phyloP scores from a whole-genome alignment of 495 filamentous ascomycete genomes.

The Neurospora sublineolata region DNA sequence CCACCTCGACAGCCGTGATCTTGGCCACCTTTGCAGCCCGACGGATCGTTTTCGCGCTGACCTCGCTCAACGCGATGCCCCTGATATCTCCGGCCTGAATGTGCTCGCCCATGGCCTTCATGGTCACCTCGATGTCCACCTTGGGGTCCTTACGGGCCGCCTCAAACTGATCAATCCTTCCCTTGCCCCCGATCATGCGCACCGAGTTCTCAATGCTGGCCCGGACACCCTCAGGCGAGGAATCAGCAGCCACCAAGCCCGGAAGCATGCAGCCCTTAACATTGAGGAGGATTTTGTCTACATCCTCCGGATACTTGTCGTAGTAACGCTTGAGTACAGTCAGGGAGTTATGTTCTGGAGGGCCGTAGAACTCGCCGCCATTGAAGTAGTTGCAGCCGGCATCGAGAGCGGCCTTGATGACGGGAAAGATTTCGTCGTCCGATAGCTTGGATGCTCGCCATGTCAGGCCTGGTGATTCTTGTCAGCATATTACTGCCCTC shows the following conservation, averaged over 20 bases:
- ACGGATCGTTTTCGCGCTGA: slow-evolving; percentile 61
- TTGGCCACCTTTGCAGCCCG: slow-evolving; percentile 57
- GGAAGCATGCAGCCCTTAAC: slow-evolving; percentile 49
- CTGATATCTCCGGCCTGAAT: slow-evolving; percentile 66
- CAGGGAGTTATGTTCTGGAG: slow-evolving; percentile 55
- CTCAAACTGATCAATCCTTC: slow-evolving; percentile 75
- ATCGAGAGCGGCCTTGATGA: slow-evolving; percentile 55
- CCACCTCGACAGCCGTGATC: slow-evolving; percentile 69
- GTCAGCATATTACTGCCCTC: not conserved
- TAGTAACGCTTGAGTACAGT: slow-evolving; percentile 56
- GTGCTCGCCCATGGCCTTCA: slow-evolving; percentile 43
- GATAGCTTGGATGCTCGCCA: slow-evolving; percentile 46
- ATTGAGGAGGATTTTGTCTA: slow-evolving; percentile 49
- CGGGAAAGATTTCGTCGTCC: slow-evolving; percentile 51
- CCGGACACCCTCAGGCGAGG: slow-evolving; percentile 51
- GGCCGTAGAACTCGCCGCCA: slow-evolving; percentile 72
- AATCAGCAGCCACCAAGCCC: slow-evolving; percentile 29
- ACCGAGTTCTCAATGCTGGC: slow-evolving; percentile 59
- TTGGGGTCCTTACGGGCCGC: slow-evolving; percentile 60
- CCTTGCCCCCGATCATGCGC: slow-evolving; percentile 54
- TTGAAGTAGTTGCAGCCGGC: slow-evolving; percentile 71
- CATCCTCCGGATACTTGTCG: slow-evolving; percentile 55
- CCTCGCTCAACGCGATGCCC: slow-evolving; percentile 66
- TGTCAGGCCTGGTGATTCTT: slow-evolving; percentile 49
- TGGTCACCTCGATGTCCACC: slow-evolving; percentile 35